Percentiles rank a stretch among this genome's conserved stretches.
These are phyloP conservation scores for Sonneratia alba DNA, from an alignment of 345 rosid genomes.

Conservation along the genomic window DNA sequence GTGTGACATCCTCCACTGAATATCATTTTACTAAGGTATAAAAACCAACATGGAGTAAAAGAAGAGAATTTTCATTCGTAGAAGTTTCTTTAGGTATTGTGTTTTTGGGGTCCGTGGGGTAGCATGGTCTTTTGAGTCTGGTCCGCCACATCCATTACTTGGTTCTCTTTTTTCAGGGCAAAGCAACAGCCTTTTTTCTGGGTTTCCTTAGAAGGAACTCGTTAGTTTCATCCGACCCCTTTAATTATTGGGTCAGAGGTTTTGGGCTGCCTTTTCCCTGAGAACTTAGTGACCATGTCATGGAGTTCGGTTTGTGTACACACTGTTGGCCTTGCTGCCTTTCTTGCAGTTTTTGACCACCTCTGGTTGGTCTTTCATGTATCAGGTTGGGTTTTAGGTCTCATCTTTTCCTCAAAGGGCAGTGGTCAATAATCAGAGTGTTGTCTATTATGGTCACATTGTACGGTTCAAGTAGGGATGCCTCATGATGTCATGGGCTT, in stretches of 20 bases:
- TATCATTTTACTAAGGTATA: conserved; percentile 8
- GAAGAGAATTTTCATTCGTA: background rate
- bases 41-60: background rate
- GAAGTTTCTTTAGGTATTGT: conserved; percentile 5
- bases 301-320: background rate
- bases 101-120: conserved; percentile 65
- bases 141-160: conserved; percentile 3
- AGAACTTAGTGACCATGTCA: background rate
- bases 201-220: background rate
- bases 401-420: no score
- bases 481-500: no score
- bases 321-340: background rate
- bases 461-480: no score
- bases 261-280: conserved; percentile 4
- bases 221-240: background rate
- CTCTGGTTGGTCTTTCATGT: no score
- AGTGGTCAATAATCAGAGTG: no score
- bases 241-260: background rate
- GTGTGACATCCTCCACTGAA: conserved; percentile 76
- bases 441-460: no score
- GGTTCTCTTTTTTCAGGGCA: conserved; percentile 50
- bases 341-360: background rate
- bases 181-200: background rate
- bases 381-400: no score
- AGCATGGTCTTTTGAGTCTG: conserved; percentile 28